Evolutionary conservation across 805 yeast species (phyloP).

Genomic region (Cyberlindnera euphorbiiphila): DNA sequence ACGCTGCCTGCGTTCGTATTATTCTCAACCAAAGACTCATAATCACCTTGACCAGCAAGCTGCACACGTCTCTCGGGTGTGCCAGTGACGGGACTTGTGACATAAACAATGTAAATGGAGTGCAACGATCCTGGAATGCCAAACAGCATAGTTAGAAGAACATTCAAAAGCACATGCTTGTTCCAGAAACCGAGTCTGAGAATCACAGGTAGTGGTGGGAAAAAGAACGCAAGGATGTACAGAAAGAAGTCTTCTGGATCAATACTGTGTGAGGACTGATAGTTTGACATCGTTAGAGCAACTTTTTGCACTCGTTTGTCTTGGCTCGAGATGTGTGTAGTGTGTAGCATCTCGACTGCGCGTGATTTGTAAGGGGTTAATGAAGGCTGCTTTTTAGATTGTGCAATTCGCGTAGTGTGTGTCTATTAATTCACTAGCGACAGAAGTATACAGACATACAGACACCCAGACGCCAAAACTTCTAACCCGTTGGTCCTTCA

Average conservation of each 20-base stretch:
- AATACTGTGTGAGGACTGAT: conserved; percentile 11
- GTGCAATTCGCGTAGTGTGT: no score
- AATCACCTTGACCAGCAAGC: conserved; percentile 11
- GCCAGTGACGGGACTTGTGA: conserved; percentile 22
- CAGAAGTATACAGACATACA: no score
- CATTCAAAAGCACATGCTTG: conserved; percentile 52
- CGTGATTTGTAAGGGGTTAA: no score
- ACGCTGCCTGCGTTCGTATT: background rate
- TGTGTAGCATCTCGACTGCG: no score
- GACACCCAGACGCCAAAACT: no score
- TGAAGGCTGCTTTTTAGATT: no score
- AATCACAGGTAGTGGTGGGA: conserved; percentile 74
- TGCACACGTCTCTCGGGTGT: conserved; percentile 17
- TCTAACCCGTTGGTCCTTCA: no score
- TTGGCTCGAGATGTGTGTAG: background rate
- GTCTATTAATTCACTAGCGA: no score
- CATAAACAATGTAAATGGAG: conserved; percentile 50
- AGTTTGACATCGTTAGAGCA: conserved; percentile 6
- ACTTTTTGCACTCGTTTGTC: background rate
- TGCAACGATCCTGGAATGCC: conserved; percentile 74
- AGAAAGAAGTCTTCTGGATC: conserved; percentile 47
- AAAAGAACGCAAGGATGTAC: conserved; percentile 54
- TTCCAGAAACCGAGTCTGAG: conserved; percentile 59
- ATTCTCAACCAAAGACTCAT: conserved; percentile 22
- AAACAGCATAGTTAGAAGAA: conserved; percentile 65